Evolutionary conservation across 2,329 filamentous ascomycete genomes (phyloP).

Genomic region (Verticillium zaregamsianum): DNA sequence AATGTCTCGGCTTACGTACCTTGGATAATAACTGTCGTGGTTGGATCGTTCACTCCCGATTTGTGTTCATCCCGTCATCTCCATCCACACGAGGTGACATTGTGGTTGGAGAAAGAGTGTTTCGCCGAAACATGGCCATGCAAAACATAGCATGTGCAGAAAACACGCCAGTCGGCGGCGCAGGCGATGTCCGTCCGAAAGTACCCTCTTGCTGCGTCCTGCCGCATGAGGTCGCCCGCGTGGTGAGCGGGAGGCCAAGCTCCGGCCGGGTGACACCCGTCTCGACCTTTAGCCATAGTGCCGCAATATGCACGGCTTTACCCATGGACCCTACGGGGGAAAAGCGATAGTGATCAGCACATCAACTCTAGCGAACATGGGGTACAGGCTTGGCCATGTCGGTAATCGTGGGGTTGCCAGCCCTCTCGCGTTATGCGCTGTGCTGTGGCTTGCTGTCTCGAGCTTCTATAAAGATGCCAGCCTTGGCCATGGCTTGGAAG

Average conservation of each 20-base stretch:
- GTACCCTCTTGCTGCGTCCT: not conserved
- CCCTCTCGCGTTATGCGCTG: not conserved
- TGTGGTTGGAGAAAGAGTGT: not conserved
- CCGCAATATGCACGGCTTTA: not conserved
- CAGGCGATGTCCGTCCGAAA: not conserved
- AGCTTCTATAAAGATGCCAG: not conserved
- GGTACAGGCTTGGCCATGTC: not conserved
- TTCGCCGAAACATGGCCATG: not conserved
- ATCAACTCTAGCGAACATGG: not conserved
- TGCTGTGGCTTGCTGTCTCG: not conserved
- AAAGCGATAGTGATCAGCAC: not conserved
- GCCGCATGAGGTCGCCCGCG: not conserved
- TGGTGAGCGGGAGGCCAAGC: not conserved
- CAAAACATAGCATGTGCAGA: not conserved
- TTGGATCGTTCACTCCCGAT: not conserved
- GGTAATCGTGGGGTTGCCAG: not conserved
- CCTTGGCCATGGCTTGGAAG: not conserved
- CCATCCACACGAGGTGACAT: not conserved
- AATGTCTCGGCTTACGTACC: not conserved
- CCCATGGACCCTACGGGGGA: not conserved
- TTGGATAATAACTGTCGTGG: not conserved
- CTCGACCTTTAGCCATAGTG: not conserved
- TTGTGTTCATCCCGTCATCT: not conserved
- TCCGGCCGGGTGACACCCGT: not conserved
- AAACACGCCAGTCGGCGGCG: not conserved